These are phyloP conservation scores for Auxenochlorella pyrenoidosa DNA, from an alignment of 139 green algal species.

Conservation along the genomic window DNA sequence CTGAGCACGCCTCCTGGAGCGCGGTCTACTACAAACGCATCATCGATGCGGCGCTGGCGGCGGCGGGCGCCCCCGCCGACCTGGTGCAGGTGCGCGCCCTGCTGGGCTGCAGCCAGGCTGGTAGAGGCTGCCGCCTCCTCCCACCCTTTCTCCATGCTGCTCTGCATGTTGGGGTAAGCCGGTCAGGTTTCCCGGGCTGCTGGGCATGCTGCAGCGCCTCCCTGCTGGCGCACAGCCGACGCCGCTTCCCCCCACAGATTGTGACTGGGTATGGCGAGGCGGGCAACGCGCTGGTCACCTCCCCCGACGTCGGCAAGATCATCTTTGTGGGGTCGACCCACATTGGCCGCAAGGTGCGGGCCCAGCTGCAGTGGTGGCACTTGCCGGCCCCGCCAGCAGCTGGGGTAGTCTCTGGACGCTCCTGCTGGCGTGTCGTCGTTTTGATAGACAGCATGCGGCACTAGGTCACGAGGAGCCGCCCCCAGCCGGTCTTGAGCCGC, in stretches of 20 bases:
- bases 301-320: conserved; percentile 85
- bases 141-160: neutral
- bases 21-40: conserved; percentile 81
- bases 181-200: neutral
- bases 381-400: too few species aligned
- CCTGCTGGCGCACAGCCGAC: too few species aligned
- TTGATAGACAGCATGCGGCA: too few species aligned
- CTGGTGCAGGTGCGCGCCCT: conserved; percentile 87
- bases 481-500: too few species aligned
- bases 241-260: neutral
- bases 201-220: neutral
- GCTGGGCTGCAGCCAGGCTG: neutral
- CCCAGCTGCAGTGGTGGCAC: neutral
- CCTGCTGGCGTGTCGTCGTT: neutral
- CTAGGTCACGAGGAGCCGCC: too few species aligned
- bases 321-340: conserved; percentile 92
- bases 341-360: conserved; percentile 51
- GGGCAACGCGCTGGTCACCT: conserved; percentile 89
- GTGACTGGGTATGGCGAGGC: conserved; percentile 85
- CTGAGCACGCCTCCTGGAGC: conserved; percentile 93
- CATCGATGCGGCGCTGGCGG: conserved; percentile 86
- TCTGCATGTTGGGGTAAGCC: neutral
- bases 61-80: conserved; percentile 81
- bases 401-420: neutral
- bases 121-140: too few species aligned